Evolutionary conservation across 768 basidiomycete species (phyloP), one percentile per base, ranked within the genome.

Genomic region (Strobilomyces confusus): DNA sequence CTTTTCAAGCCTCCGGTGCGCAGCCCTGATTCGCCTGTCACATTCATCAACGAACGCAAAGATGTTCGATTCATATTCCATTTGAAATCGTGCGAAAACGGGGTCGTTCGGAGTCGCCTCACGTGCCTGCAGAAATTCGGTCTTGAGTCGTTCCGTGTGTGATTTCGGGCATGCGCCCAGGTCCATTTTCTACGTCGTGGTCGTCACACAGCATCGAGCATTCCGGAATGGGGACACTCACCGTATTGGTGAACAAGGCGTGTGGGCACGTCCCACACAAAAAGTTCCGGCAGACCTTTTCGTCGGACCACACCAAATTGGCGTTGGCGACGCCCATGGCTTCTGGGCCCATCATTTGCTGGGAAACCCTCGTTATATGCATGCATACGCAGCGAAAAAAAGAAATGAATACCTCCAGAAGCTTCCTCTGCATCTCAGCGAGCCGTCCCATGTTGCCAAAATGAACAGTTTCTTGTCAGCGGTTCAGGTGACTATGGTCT

Each of bases 301-400:
- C 94, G 72, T 95, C 92, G 30, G 84, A 86, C 90, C 94, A 95
- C 58, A 86, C 84, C 55, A 97, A 78, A 73, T 98, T 95, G 59
- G 88, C 86, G 62, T 91, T 92, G 42, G 90, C 85, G 41, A 94
- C 86, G 63, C 97, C 97, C 92, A 99, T 95, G 19, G 97, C 94
- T 75, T 99, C 95, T 43, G 95, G 90, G n/a, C 93, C 95, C 95
- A 98, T 98, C 93, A 95, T 97, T 95, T 97, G 95, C 95, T 97
- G 58, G 48, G 55, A 55, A 42, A 26, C 9, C 15, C 17, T 32
- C 30, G 26, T 58, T 44, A 61, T 43, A 60, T 38, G 15, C 46
- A 22, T 25, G 33, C 41, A 9, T 25, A 19, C 52, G 40, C 9
- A 50, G 51, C 44, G 43, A 2, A 19, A 47, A 36, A 17, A 71